Percentiles rank a stretch among this genome's conserved stretches.
Conservation (phyloP, 768 basidiomycete genomes). For the Crucibulum laeve region DNA sequence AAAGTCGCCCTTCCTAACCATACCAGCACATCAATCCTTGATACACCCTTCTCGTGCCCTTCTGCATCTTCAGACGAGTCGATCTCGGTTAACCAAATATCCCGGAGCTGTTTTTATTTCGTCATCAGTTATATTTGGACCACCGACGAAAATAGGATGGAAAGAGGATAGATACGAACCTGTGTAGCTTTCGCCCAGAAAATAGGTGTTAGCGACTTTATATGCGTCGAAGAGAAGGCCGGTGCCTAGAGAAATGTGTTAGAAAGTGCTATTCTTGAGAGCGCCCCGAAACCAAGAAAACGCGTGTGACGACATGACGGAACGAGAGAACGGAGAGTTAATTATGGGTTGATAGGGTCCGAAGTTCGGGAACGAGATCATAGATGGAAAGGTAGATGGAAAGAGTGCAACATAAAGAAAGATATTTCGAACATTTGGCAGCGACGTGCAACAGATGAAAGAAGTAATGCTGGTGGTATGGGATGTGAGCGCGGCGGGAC, state of each 20-base stretch:
- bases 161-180: constrained; percentile 27
- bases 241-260: constrained; percentile 30
- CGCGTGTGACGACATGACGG: no score
- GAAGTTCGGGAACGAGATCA: no score
- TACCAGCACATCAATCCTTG: constrained; percentile 43
- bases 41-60: background rate
- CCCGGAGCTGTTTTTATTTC: constrained; percentile 38
- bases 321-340: no score
- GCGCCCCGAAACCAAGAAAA: no score
- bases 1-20: constrained; percentile 59
- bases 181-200: constrained; percentile 55
- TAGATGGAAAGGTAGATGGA: no score
- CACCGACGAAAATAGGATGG: constrained; percentile 4
- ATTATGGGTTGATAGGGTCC: no score
- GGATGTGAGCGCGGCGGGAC: no score
- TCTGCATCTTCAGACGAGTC: constrained; percentile 1
- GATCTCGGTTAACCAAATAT: constrained; percentile 33
- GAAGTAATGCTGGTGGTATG: no score
- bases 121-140: no score
- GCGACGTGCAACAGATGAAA: no score
- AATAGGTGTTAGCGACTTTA: constrained; percentile 48
- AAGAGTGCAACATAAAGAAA: no score
- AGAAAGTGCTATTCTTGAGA: background rate
- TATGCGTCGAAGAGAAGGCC: constrained; percentile 45
- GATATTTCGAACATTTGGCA: no score